Evolutionary conservation across 805 yeast genomes (phyloP).

Genomic region (Kurtzmaniella cleridarum): DNA sequence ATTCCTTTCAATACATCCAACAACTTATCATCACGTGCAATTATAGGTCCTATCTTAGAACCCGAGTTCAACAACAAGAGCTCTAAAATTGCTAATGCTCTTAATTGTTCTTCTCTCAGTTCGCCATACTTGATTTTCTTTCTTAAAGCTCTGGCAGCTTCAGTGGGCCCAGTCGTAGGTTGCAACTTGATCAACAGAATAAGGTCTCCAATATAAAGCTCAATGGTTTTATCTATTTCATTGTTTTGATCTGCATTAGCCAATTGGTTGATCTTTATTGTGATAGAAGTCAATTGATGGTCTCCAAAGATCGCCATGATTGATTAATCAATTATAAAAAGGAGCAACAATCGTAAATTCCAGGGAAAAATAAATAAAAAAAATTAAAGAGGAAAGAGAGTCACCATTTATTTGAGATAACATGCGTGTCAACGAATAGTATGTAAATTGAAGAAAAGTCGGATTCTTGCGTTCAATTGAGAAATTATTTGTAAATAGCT

Average conservation of each 20-base stretch:
- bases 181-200: slow-evolving; percentile 45
- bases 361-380: background rate
- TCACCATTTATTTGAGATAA: background rate
- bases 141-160: slow-evolving; percentile 87
- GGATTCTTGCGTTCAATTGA: too few species aligned
- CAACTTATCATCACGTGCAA: slow-evolving; percentile 67
- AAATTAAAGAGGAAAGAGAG: too few species aligned
- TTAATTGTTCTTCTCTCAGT: slow-evolving; percentile 50
- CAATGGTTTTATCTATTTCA: slow-evolving; percentile 34
- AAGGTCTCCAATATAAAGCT: slow-evolving; percentile 50
- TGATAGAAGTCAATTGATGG: slow-evolving; percentile 66
- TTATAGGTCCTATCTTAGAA: slow-evolving; percentile 27
- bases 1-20: slow-evolving; percentile 56
- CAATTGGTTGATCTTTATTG: slow-evolving; percentile 55
- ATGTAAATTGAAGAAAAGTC: too few species aligned
- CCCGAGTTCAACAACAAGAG: slow-evolving; percentile 40
- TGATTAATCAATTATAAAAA: background rate
- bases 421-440: background rate
- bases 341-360: background rate
- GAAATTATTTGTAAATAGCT: too few species aligned
- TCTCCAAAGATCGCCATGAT: slow-evolving; percentile 32
- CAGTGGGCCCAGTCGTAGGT: slow-evolving; percentile 40
- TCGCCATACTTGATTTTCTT: slow-evolving; percentile 86
- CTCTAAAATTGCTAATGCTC: slow-evolving; percentile 49
- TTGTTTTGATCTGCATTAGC: slow-evolving; percentile 37